Evolutionary conservation across 2,329 filamentous ascomycete species (phyloP), one percentile per base, ranked within the genome.

Genomic region (Colletotrichum sansevieriae): DNA sequence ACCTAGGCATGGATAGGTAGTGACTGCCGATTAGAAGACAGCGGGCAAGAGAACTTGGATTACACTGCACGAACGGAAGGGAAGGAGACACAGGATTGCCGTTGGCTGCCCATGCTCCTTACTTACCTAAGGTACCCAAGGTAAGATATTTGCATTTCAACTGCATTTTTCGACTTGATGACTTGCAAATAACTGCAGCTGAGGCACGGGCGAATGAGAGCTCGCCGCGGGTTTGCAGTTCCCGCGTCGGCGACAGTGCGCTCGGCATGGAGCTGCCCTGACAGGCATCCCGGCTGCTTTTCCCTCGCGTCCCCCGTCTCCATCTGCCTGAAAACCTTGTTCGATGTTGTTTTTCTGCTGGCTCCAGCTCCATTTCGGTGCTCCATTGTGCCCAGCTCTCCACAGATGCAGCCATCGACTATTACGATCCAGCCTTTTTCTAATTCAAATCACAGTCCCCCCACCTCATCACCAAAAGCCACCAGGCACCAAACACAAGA

Each of bases 241-340:
- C 8, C 29, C 29, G 8, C 20, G n/a, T 33, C 44, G n/a, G 44
- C 43, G 56, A 33, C 58, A n/a, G 47, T 47, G 51, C 49, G 46
- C 46, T 54, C 46, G 29, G 49, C 25, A 52, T 63, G 59, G 43
- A 63, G 41, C 37, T 67, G 20, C 52, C 44, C 52, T 46, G 64
- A 29, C 64, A 51, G 61, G 44, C 29, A 65, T 57, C 52, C 59
- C 59, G 60, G 64, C 51, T 29, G 51, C 11, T 29, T 33, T 47
- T 7, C 29, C 44, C 29, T 67, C 52, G 35, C 37, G 58, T 43
- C 63, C 58, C 29, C 58, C 41, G 58, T 56, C 29, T 7, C 6
- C 29, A 7, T 29, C 52, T 67, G 65, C 60, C 65, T 65, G 65
- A 68, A 68, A 68, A 65, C 65, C 65, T 68, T 68, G 65, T 57